A percentile compares a stretch with the other conserved stretches of the same genome.
Conservation (phyloP, 768 basidiomycete species). For the Phallus indusiatus region DNA sequence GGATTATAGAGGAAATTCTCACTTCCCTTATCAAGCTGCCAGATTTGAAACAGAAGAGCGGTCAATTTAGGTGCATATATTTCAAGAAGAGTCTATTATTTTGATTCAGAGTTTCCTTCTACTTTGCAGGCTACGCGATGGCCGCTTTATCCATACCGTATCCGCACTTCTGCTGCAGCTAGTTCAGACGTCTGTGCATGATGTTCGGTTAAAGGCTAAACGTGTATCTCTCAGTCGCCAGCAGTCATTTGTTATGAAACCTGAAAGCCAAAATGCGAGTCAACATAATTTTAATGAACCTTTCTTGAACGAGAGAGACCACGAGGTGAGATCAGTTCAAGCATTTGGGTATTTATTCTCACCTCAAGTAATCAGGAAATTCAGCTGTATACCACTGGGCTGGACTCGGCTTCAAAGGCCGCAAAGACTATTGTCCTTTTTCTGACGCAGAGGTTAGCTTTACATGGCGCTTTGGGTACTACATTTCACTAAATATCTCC, state of each 20-base stretch:
- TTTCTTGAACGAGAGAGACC: slow-evolving; percentile 59
- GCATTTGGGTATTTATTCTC: background rate
- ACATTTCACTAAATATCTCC: slow-evolving; percentile 9
- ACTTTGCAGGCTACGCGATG: slow-evolving; percentile 68
- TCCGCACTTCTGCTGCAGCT: slow-evolving; percentile 90
- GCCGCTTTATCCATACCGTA: slow-evolving; percentile 85
- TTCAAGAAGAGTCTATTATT: background rate
- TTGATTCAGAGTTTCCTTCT: background rate
- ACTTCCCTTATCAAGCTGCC: slow-evolving; percentile 83
- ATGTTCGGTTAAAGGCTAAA: slow-evolving; percentile 64
- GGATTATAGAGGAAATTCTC: slow-evolving; percentile 98
- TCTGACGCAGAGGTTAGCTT: slow-evolving; percentile 49
- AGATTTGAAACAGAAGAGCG: slow-evolving; percentile 81
- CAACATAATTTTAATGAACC: slow-evolving; percentile 28
- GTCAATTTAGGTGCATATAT: slow-evolving; percentile 67
- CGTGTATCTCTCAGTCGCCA: slow-evolving; percentile 54
- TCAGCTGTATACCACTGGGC: slow-evolving; percentile 54
- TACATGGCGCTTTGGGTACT: background rate
- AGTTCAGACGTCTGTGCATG: slow-evolving; percentile 91
- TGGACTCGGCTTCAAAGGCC: slow-evolving; percentile 77
- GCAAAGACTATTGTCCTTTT: slow-evolving; percentile 79
- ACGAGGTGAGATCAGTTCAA: slow-evolving; percentile 35
- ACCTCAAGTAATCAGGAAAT: slow-evolving; percentile 43
- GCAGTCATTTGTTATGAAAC: slow-evolving; percentile 47
- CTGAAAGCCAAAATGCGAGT: slow-evolving; percentile 49